Conservation (phyloP, 164 flowering plant genomes). For the Buxus sempervirens region DNA sequence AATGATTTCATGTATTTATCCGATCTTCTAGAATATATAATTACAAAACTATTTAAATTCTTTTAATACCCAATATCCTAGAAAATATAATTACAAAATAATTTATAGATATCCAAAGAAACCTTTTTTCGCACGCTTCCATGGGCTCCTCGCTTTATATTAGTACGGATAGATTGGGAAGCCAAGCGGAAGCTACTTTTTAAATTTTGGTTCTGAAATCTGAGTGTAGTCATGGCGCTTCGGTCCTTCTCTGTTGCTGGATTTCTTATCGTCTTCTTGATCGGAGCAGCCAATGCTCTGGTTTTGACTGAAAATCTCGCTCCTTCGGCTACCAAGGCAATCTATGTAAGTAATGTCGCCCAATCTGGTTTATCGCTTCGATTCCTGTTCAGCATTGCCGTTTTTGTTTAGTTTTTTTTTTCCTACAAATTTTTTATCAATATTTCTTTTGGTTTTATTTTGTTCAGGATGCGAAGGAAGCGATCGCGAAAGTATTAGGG, state of each 20-base stretch:
- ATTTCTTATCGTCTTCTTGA: conserved; percentile 23
- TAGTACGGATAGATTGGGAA: too few relatives aligned
- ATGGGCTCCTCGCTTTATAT: too few relatives aligned
- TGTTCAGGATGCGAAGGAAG: conserved; percentile 75
- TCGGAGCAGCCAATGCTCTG: conserved; percentile 27
- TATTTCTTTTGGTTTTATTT: too few relatives aligned
- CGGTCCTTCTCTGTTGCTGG: not conserved
- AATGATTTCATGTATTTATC: too few relatives aligned
- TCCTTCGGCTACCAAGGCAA: conserved; percentile 53
- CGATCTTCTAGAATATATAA: too few relatives aligned
- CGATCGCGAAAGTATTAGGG: conserved; percentile 80
- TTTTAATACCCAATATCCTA: too few relatives aligned
- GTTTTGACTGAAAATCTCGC: conserved; percentile 28
- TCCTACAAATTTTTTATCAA: not conserved
- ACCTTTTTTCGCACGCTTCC: too few relatives aligned
- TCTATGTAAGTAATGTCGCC: conserved; percentile 47
- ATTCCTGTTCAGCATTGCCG: not conserved
- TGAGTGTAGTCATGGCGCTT: too few relatives aligned
- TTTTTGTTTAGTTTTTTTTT: not conserved
- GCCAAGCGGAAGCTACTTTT: too few relatives aligned
- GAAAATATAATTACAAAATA: too few relatives aligned
- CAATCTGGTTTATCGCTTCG: not conserved
- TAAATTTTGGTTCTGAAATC: conserved; percentile 18
- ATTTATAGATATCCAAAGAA: too few relatives aligned
- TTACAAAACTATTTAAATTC: too few relatives aligned